Percentiles rank a stretch among this genome's conserved stretches.
Conservation (phyloP, 2,329 filamentous ascomycete genomes). For the Stromatinia cepivora region DNA sequence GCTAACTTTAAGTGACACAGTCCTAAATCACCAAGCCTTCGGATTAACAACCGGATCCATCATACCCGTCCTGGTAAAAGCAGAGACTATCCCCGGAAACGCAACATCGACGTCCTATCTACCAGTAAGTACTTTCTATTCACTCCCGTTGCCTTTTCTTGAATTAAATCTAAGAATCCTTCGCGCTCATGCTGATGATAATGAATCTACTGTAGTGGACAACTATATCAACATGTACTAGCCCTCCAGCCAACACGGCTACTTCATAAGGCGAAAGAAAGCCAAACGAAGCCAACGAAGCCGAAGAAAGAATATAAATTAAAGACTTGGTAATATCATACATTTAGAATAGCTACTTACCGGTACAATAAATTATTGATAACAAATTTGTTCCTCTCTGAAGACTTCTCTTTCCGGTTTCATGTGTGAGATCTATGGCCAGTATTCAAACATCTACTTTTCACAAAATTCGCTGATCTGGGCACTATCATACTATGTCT, state of each 20-base stretch:
- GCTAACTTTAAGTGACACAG: constrained; percentile 32
- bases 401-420: too few relatives aligned
- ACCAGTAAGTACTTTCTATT: background rate
- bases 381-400: too few relatives aligned
- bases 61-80: constrained; percentile 67
- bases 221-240: constrained; percentile 19
- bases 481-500: too few relatives aligned
- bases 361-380: background rate
- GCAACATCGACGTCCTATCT: constrained; percentile 18
- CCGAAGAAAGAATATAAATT: background rate
- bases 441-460: too few relatives aligned
- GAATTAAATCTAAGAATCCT: background rate
- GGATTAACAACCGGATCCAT: constrained; percentile 63
- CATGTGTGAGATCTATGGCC: too few relatives aligned
- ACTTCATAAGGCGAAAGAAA: background rate
- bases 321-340: background rate
- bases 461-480: too few relatives aligned
- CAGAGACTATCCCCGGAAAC: constrained; percentile 45
- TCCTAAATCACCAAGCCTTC: constrained; percentile 61
- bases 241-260: constrained; percentile 18
- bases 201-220: constrained; percentile 3
- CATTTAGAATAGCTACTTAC: background rate
- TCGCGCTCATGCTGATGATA: background rate
- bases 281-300: too few relatives aligned
- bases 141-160: background rate